Base-by-base conservation (phyloP, 768 basidiomycete genomes). In the Floccularia luteovirens region DNA sequence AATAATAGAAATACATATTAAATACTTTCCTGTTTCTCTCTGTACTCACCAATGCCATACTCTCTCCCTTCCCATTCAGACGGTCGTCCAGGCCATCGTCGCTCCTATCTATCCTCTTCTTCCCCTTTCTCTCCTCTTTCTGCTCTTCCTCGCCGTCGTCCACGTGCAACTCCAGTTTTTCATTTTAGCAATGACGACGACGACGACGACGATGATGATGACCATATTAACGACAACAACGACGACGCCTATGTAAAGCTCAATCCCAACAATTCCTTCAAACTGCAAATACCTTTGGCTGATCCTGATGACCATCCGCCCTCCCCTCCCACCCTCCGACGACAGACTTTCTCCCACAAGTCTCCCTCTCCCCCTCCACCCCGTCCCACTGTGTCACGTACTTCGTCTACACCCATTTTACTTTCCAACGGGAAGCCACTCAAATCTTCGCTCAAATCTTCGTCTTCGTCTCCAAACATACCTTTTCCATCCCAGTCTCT, bases 381-480 rank as follows among this genome's bases (percentile, higher is more conserved):
- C 57, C 17, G 64, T 45, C 43, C 67, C 53, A 31, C 50, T 49
- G 32, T 70, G 54, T 44, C 58, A 41, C 50, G 69, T 47, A 58
- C 70, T 39, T 22, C 63, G 45, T 48, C 70, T 42, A 36, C 60
- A 45, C 49, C 69, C 11, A 66, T 81, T 39, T 56, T 79, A 17
- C 72, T 81, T 24, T 64, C 75, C 14, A 90, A 82, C 42, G 90
- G 91, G 31, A 89, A 89, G 54, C 85, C 90, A 3, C 80, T 96
- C 60, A 90, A 90, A 53, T 73, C 85, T 0, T 85, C 88, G 1
- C 74, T 96, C 50, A 96, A 94, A 57, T 62, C 61, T 4, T 74
- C 72, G 24, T 64, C 66, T 5, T 75, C 75, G 8, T 57, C 70
- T 2, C 70, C 72, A 31, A 64, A 62, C 48, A 72, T 76, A 38